phyloP scores from a whole-genome alignment of 2,329 filamentous ascomycete species.

The Aspergillus udagawae region DNA sequence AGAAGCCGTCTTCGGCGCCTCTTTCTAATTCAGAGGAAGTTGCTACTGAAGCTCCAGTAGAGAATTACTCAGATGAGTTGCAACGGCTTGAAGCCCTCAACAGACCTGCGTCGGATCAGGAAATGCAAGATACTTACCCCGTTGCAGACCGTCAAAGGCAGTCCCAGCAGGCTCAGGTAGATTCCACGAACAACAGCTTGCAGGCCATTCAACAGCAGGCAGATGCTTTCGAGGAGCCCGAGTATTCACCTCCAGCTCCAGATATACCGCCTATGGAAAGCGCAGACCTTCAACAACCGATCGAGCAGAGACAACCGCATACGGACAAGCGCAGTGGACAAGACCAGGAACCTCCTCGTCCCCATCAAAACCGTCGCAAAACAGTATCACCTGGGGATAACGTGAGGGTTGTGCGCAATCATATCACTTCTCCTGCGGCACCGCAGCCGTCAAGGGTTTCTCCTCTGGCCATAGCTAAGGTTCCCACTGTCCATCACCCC shows the following conservation, averaged over 20 bases:
- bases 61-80: conserved; percentile 33
- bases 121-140: conserved; percentile 37
- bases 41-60: conserved; percentile 31
- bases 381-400: conserved; percentile 38
- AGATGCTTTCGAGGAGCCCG: conserved; percentile 42
- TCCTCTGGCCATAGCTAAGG: conserved; percentile 52
- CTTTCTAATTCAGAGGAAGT: conserved; percentile 28
- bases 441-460: conserved; percentile 71
- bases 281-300: conserved; percentile 24
- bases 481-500: conserved; percentile 51
- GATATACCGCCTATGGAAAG: conserved; percentile 30
- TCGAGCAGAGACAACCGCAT: conserved; percentile 18
- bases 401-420: conserved; percentile 65
- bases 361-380: conserved; percentile 31
- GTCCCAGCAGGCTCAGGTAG: conserved; percentile 19
- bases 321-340: conserved; percentile 36
- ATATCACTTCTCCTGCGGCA: conserved; percentile 69
- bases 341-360: conserved; percentile 38
- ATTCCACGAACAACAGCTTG: conserved; percentile 15
- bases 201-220: conserved; percentile 21
- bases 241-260: conserved; percentile 47
- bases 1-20: conserved; percentile 26
- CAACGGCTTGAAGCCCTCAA: conserved; percentile 37
- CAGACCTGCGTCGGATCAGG: conserved; percentile 33
- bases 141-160: conserved; percentile 37